Conservation (phyloP, 208 protist genomes). For the Acanthamoeba lugdunensis region DNA sequence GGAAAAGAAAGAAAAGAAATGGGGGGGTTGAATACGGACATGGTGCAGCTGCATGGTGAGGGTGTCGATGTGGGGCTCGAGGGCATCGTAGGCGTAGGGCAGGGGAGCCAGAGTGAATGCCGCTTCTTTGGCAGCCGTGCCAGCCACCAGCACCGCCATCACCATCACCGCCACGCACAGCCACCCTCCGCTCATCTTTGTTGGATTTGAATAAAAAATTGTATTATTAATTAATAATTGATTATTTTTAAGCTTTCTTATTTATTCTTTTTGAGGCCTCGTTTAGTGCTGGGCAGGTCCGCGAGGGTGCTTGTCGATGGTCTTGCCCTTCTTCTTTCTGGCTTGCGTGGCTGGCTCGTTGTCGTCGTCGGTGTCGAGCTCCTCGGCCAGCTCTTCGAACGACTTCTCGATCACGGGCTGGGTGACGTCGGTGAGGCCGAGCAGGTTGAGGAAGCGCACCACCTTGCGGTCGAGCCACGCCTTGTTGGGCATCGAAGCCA, state of each 20-base stretch:
- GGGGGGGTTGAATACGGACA: neutral
- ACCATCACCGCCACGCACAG: neutral
- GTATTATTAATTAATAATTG: no score
- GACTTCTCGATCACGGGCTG: neutral
- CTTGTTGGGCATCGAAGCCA: conserved; percentile 77
- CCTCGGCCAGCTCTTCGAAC: neutral
- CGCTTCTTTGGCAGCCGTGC: neutral
- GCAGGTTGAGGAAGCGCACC: conserved; percentile 58
- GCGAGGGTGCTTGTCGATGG: no score
- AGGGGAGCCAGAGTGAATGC: conserved; percentile 49
- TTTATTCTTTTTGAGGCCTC: no score
- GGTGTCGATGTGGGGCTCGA: conserved; percentile 70
- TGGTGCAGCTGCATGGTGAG: conserved; percentile 77
- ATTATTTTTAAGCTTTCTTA: no score
- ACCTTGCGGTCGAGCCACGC: conserved; percentile 78
- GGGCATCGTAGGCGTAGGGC: conserved; percentile 71
- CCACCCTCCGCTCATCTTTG: no score
- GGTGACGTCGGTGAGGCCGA: neutral
- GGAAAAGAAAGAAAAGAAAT: neutral
- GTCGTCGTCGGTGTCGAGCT: neutral
- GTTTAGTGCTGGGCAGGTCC: no score
- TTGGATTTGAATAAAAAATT: no score
- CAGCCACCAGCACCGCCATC: neutral
- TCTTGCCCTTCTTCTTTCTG: neutral
- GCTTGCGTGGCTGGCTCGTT: neutral